Percentiles rank a stretch among this genome's conserved stretches.
Evolutionary conservation across 2,329 filamentous ascomycete species (phyloP).

Genomic region (Paecilomyces niveus): DNA sequence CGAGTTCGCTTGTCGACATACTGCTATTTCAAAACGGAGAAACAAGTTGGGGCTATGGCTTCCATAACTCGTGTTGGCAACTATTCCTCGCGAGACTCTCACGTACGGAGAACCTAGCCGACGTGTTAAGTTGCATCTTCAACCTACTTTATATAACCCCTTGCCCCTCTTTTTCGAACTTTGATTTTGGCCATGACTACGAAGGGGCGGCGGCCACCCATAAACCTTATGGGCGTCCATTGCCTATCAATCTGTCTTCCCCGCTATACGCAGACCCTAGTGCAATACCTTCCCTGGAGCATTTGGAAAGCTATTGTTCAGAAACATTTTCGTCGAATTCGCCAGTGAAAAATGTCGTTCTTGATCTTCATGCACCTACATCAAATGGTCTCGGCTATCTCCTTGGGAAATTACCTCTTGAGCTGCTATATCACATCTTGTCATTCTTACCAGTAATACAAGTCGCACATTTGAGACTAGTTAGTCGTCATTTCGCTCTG

Average conservation of each 20-base stretch:
- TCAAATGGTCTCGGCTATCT: no score
- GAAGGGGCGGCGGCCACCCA: constrained; percentile 4
- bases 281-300: background rate
- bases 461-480: no score
- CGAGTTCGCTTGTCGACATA: background rate
- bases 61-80: constrained; percentile 10
- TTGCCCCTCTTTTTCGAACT: background rate
- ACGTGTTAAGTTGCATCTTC: constrained; percentile 5
- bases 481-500: no score
- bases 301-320: background rate
- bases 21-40: background rate
- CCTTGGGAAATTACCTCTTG: no score
- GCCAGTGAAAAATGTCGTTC: no score
- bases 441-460: no score
- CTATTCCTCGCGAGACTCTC: constrained; percentile 6
- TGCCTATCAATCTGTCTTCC: background rate
- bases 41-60: constrained; percentile 4
- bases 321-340: background rate
- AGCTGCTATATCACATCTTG: no score
- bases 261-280: constrained; percentile 6
- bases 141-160: constrained; percentile 7
- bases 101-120: background rate
- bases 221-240: background rate
- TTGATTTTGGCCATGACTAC: constrained; percentile 11
- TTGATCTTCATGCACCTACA: background rate